A percentile compares a stretch with the other conserved stretches of the same genome.
Evolutionary conservation across 2,329 filamentous ascomycete genomes (phyloP).

Genomic region (Aureobasidium sp.): DNA sequence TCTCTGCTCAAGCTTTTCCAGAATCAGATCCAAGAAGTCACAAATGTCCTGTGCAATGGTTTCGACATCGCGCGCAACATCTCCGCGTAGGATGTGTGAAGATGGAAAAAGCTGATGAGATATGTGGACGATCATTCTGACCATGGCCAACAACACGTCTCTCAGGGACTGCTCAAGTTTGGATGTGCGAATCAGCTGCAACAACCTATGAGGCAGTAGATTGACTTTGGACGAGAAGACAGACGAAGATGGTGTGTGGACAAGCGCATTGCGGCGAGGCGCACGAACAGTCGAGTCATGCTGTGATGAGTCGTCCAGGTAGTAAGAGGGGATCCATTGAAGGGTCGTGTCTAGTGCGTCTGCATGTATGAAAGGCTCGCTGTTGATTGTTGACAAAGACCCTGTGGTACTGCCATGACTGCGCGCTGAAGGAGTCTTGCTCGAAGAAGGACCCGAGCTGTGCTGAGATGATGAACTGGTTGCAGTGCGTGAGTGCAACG

Average conservation of each 20-base stretch:
- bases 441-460: not conserved
- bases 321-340: constrained; percentile 5
- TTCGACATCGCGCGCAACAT: constrained; percentile 1
- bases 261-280: not conserved
- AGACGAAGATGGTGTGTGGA: not conserved
- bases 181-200: not conserved
- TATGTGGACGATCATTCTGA: constrained; percentile 9
- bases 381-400: not conserved
- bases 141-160: not conserved
- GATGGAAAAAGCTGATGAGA: constrained; percentile 7
- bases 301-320: not conserved
- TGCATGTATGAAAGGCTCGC: constrained; percentile 10
- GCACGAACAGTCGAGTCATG: not conserved
- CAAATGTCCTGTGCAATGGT: not conserved
- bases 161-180: not conserved
- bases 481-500: constrained; percentile 5
- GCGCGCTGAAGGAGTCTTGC: not conserved
- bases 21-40: constrained; percentile 1
- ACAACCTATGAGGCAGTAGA: not conserved
- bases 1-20: not conserved
- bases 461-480: not conserved
- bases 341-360: not conserved
- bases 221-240: not conserved
- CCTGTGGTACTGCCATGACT: not conserved
- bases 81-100: constrained; percentile 7